Evolutionary conservation across 306 rosid genomes (phyloP), one percentile per base, ranked within the genome.

Genomic region (Vigna mungo): DNA sequence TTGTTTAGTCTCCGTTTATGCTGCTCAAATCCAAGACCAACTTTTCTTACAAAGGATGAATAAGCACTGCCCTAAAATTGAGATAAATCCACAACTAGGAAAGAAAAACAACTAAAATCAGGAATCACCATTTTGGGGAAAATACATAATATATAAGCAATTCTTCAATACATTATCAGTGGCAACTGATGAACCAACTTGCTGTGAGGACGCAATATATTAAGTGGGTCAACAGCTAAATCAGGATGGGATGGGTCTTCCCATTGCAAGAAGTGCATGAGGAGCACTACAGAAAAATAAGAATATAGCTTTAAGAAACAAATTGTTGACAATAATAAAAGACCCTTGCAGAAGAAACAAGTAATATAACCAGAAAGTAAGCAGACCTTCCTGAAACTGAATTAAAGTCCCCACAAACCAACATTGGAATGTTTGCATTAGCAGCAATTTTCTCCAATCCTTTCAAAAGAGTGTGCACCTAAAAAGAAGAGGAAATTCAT

Each of bases 351-450:
- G 66, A 27, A 52, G 37, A 48, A 13, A 54, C 62, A 25, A 8
- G 53, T 13, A 74, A 59, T 55, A 17, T 36, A 4, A 80, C 34
- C 15, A 36, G 48, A 51, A 63, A 64, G 78, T 18, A 14, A 78
- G 70, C 86, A 64, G 68, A 96, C 99, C 99, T 96, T 88, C 97
- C 97, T n/a, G 99, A 98, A 68, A 88, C 73, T n/a, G 99, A 91
- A 84, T 89, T 92, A 80, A 96, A 96, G 76, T 96, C 99, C 53
- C 99, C 99, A 78, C 98, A 92, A 81, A 96, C 99, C 92, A 96
- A 74, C 99, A 96, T 96, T 41, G 99, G 99, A 84, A 96, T 96
- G 82, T 96, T 97, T 39, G 99, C 99, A 92, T 98, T 96, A 67
- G 92, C 92, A 53, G 99, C 98, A 77, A 96, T 96, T 90, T 96